Percentiles rank a stretch among this genome's conserved stretches.
Evolutionary conservation across 2,329 filamentous ascomycete species (phyloP).

Genomic region (Fusarium scirpi): DNA sequence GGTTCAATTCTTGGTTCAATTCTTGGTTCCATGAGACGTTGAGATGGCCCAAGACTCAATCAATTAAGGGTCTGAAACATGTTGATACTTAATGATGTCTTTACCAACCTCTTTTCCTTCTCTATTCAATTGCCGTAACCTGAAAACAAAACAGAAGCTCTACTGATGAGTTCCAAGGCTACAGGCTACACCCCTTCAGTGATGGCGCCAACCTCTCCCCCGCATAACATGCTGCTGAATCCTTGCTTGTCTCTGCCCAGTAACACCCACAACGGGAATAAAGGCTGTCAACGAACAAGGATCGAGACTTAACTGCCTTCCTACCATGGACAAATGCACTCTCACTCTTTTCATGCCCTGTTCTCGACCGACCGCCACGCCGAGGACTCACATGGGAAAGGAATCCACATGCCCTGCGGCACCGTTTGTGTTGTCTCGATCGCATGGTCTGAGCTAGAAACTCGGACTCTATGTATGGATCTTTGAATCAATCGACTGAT

Average conservation of each 20-base stretch:
- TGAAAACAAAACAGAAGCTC: not conserved
- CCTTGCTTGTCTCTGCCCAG: not conserved
- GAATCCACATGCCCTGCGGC: not conserved
- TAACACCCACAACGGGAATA: conserved; percentile 28
- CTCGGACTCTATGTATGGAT: not conserved
- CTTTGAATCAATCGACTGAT: not conserved
- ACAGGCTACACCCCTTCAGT: not conserved
- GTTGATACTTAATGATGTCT: not conserved
- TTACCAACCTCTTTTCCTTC: not conserved
- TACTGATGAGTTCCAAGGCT: not conserved
- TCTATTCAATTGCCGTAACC: not conserved
- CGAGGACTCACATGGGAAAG: conserved; percentile 40
- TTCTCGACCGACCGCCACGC: conserved; percentile 39
- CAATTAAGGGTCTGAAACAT: not conserved
- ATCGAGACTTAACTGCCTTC: conserved; percentile 36
- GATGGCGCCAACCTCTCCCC: conserved; percentile 38
- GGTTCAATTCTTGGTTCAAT: too few relatives aligned
- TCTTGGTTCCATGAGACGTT: too few relatives aligned
- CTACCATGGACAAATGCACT: conserved; percentile 32
- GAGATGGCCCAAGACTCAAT: too few relatives aligned
- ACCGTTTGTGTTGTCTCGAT: conserved; percentile 1
- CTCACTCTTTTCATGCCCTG: conserved; percentile 10
- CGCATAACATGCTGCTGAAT: conserved; percentile 25
- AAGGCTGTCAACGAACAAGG: conserved; percentile 23
- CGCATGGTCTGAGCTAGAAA: not conserved